Base-by-base conservation (phyloP, 129 eudicot species). In the Helianthus tuberosus region DNA sequence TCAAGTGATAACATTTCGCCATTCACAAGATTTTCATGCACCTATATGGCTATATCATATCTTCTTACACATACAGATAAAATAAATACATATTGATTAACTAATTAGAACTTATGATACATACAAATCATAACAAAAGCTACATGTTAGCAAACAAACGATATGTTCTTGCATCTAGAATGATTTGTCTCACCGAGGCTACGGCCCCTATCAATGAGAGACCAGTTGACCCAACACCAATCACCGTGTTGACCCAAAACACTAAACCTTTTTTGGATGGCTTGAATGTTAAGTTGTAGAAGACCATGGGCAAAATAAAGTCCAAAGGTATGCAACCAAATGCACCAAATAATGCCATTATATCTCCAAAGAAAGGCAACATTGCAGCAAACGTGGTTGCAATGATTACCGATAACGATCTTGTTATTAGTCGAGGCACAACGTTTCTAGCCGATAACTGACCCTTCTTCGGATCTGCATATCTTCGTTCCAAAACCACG, bases 321-420 rank as follows among this genome's bases (percentile, higher is more conserved):
- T 91, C 97, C 62, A 91, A 83, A 50, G 96, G 97, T 51, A 91
- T 88, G 87, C 88, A 88, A 58, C 88, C 97, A 38, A 88, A 80
- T 23, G 97, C 95, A 16, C 97, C 97, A 61, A 79, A 68, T 52
- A 88, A 44, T 5, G 95, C 97, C 85, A 80, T 88, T 32, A 88
- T 91, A 77, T 91, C 97, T 48, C 97, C 97, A 39, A 91, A 91
- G 84, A 91, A 91, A 1, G 97, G 96, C 16, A 91, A 60, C 97
- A 91, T 91, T 39, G 96, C 97, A 0, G 92, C 96, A 43, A 91
- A 43, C 0, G 81, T 77, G 7, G 90, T 84, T 38, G 90, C 88
- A 0, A 86, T 57, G 52, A 88, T 71, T 51, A 91, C 90, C 5
- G 90, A 79, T 20, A 91, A 32, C 10, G 97, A 91, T 80, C 97